Evolutionary conservation across 1,139 yeast genomes (phyloP).

Genomic region (Lodderomyces parapsilosis): DNA sequence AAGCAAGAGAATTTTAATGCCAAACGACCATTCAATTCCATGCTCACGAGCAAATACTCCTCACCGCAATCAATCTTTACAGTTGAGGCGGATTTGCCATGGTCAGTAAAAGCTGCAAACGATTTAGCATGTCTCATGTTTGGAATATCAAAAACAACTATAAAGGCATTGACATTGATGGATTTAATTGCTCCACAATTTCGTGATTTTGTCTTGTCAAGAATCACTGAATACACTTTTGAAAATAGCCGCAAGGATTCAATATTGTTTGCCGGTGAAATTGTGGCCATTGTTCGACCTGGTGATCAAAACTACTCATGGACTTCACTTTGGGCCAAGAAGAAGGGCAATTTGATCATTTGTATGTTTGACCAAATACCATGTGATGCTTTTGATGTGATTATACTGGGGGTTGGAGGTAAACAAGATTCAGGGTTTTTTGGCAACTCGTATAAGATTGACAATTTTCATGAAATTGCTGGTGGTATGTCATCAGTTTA

Average conservation of each 20-base stretch:
- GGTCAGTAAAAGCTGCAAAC: slow-evolving; percentile 80
- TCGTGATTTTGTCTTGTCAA: slow-evolving; percentile 60
- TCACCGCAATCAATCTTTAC: slow-evolving; percentile 85
- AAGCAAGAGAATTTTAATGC: slow-evolving; percentile 11
- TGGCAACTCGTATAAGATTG: slow-evolving; percentile 24
- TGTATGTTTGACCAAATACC: slow-evolving; percentile 89
- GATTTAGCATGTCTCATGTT: slow-evolving; percentile 87
- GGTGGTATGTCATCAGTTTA: slow-evolving; percentile 34
- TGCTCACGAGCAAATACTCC: slow-evolving; percentile 63
- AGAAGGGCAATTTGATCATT: slow-evolving; percentile 65
- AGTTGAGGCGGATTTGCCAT: slow-evolving; percentile 72
- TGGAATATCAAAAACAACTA: slow-evolving; percentile 69
- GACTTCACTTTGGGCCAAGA: slow-evolving; percentile 88
- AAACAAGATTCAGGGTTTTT: slow-evolving; percentile 4
- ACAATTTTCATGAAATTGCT: slow-evolving; percentile 39
- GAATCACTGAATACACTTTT: slow-evolving; percentile 37
- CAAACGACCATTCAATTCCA: slow-evolving; percentile 55
- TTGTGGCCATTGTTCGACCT: slow-evolving; percentile 54
- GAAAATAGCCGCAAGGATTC: slow-evolving; percentile 18
- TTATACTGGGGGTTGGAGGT: slow-evolving; percentile 32
- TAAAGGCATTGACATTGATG: slow-evolving; percentile 63
- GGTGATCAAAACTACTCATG: slow-evolving; percentile 57
- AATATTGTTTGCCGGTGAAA: slow-evolving; percentile 53
- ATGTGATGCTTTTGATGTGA: slow-evolving; percentile 72
- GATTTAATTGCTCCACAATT: slow-evolving; percentile 79